These are phyloP conservation scores for Cryphonectria japonica DNA, from an alignment of 2,329 filamentous ascomycete genomes.

Conservation along the genomic window DNA sequence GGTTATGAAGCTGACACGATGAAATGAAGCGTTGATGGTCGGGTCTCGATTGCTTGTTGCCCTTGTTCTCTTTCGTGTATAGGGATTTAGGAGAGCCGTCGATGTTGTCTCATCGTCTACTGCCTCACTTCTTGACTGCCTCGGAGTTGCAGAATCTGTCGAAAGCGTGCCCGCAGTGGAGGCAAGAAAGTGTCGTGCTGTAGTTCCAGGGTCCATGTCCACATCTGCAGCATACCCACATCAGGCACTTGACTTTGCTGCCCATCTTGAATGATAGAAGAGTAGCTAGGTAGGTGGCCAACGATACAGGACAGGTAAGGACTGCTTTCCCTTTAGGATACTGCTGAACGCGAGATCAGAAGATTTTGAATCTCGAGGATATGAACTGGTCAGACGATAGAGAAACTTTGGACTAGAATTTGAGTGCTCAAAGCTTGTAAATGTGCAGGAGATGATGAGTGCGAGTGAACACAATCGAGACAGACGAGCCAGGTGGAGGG, in stretches of 20 bases:
- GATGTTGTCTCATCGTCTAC: background rate
- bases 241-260: background rate
- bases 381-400: background rate
- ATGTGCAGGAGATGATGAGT: background rate
- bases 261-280: background rate
- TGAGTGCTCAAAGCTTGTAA: background rate
- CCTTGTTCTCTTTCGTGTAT: too few species aligned
- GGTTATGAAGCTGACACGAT: background rate
- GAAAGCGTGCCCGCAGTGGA: background rate
- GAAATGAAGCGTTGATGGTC: background rate
- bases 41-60: background rate
- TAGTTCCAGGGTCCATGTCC: background rate
- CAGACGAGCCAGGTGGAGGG: background rate
- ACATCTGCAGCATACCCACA: background rate
- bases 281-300: background rate
- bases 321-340: too few species aligned
- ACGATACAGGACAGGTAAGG: background rate
- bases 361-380: background rate
- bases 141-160: accelerated
- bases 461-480: background rate
- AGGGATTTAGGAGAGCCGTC: background rate
- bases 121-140: background rate
- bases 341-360: background rate
- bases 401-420: background rate
- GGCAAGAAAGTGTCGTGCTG: background rate